These are phyloP conservation scores for Tricholoma matsutake DNA, from an alignment of 768 basidiomycete genomes.

Conservation along the genomic window DNA sequence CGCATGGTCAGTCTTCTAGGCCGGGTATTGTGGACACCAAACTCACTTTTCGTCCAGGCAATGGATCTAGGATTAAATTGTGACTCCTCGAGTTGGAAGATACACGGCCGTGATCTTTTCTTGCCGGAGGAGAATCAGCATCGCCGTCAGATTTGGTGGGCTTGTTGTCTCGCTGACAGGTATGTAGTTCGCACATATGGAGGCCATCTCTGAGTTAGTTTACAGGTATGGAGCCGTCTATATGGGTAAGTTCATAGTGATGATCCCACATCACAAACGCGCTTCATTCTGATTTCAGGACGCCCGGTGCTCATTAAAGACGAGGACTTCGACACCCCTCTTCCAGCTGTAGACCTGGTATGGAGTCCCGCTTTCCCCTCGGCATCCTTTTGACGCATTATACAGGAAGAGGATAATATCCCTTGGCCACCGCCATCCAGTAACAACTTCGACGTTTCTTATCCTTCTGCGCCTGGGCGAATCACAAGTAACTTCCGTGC, in stretches of 20 bases:
- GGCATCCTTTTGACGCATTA: conserved; percentile 5
- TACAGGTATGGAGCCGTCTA: conserved; percentile 68
- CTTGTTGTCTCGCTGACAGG: conserved; percentile 70
- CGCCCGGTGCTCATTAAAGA: conserved; percentile 69
- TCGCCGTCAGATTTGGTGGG: conserved; percentile 79
- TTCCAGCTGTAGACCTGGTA: conserved; percentile 57
- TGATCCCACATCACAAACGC: conserved; percentile 5
- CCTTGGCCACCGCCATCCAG: conserved; percentile 48
- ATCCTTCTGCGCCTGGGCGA: conserved; percentile 44
- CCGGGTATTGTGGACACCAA: background rate
- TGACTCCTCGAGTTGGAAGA: conserved; percentile 72
- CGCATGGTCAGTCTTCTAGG: conserved; percentile 55
- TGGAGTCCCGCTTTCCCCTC: background rate
- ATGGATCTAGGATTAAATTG: conserved; percentile 81
- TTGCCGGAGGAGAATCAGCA: conserved; percentile 64
- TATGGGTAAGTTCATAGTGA: conserved; percentile 47
- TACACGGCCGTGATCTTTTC: conserved; percentile 58
- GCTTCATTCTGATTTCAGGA: conserved; percentile 33
- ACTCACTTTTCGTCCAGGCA: conserved; percentile 42
- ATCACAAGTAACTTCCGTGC: conserved; percentile 56
- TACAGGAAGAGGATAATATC: conserved; percentile 57
- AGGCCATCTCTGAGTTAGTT: background rate
- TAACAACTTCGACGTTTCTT: conserved; percentile 38
- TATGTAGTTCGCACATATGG: conserved; percentile 25
- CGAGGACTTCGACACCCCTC: conserved; percentile 63